Evolutionary conservation across 345 rosid species (phyloP).

Genomic region (Melastoma malabathricum): DNA sequence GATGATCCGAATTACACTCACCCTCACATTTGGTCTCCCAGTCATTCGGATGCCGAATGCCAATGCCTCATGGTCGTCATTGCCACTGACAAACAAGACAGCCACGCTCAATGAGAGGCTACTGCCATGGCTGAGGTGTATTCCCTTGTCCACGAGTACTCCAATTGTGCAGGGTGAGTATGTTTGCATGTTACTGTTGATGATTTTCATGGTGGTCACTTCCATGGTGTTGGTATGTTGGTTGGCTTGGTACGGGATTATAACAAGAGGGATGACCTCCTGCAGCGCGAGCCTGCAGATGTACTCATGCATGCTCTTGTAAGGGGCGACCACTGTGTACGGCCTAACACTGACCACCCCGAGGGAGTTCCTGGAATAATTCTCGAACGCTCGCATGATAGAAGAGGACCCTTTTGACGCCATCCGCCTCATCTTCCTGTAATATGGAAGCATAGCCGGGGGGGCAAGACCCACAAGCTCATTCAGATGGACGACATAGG

Average conservation of each 20-base stretch:
- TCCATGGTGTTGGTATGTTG: neutral
- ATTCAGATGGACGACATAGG: slow-evolving; percentile 7
- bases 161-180: slow-evolving; percentile 3
- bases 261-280: slow-evolving; percentile 1
- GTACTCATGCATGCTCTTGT: slow-evolving; percentile 8
- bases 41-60: too few species aligned
- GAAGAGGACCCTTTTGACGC: neutral
- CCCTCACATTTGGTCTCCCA: too few species aligned
- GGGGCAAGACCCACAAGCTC: slow-evolving; percentile 11
- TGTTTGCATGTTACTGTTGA: neutral
- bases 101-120: too few species aligned
- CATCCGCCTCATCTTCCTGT: neutral
- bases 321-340: slow-evolving; percentile 6
- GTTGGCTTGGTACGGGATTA: slow-evolving; percentile 3
- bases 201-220: neutral
- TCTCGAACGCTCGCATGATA: slow-evolving; percentile 7
- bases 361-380: neutral
- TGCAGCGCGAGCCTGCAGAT: slow-evolving; percentile 6
- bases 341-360: too few species aligned
- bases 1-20: too few species aligned
- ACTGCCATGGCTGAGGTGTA: too few species aligned
- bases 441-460: slow-evolving; percentile 4
- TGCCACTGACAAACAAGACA: too few species aligned
- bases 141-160: too few species aligned
- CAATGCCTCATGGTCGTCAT: too few species aligned